Percentiles rank a stretch among this genome's conserved stretches.
Evolutionary conservation across 1,139 yeast species (phyloP).

Genomic region (Starmera stellimalicola): DNA sequence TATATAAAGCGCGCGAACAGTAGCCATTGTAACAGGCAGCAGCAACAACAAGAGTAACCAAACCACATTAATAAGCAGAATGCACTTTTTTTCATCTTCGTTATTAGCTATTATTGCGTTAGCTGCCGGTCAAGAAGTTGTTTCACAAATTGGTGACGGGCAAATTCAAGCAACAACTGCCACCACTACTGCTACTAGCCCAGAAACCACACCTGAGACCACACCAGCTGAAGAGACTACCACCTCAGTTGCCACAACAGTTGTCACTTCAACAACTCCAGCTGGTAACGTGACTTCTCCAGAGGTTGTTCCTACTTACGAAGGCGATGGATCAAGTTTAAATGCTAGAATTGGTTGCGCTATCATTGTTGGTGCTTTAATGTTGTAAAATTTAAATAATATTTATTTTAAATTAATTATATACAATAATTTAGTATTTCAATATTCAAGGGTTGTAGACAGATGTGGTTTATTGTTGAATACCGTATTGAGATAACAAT

Average conservation of each 20-base stretch:
- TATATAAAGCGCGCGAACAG: too few relatives aligned
- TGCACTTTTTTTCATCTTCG: too few relatives aligned
- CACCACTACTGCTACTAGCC: background rate
- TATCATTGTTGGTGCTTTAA: constrained; percentile 12
- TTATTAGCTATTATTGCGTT: constrained; percentile 1
- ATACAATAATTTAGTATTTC: background rate
- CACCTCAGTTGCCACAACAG: constrained; percentile 3
- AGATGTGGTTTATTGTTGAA: too few relatives aligned
- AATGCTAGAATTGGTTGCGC: constrained; percentile 11
- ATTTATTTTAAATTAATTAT: background rate
- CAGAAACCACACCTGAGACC: constrained; percentile 3
- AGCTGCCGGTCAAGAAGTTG: constrained; percentile 9
- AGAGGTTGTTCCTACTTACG: constrained; percentile 7
- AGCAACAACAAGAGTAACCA: too few relatives aligned
- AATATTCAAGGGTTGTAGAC: background rate
- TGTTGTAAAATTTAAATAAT: constrained; percentile 6
- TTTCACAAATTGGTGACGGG: constrained; percentile 19
- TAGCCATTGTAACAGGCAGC: too few relatives aligned
- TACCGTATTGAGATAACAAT: constrained; percentile 25
- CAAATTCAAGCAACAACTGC: constrained; percentile 19
- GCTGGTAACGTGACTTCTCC: constrained; percentile 6
- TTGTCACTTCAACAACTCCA: constrained; percentile 7
- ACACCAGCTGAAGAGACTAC: constrained; percentile 5
- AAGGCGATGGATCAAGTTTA: constrained; percentile 8
- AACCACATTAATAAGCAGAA: too few relatives aligned